These are phyloP conservation scores for Aspergillus niger DNA, from an alignment of 2,329 filamentous ascomycete genomes.

Conservation along the genomic window DNA sequence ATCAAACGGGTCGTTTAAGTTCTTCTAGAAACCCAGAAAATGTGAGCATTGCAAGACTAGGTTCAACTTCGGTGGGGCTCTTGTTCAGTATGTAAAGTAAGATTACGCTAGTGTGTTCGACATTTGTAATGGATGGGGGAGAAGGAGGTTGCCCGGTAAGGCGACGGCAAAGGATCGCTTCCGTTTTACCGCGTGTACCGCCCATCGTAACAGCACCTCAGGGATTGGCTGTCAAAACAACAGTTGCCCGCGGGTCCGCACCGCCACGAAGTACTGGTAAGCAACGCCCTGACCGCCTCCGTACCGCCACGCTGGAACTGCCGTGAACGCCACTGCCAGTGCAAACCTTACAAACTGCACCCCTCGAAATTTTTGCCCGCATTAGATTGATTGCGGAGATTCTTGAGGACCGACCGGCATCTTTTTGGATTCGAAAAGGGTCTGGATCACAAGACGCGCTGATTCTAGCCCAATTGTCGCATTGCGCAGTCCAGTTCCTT, in stretches of 20 bases:
- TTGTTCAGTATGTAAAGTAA: conserved; percentile 5
- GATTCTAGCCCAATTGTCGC: background rate
- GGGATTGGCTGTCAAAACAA: background rate
- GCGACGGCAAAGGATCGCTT: background rate
- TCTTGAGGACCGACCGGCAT: background rate
- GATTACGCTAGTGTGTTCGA: conserved; percentile 7
- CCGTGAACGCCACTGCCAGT: conserved; percentile 2
- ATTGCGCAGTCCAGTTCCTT: background rate
- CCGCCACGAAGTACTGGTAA: background rate
- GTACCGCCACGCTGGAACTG: background rate
- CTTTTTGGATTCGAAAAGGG: background rate
- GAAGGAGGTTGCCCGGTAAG: background rate
- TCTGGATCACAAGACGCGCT: background rate
- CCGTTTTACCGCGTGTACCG: conserved; percentile 13
- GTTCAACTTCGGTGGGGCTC: conserved; percentile 14
- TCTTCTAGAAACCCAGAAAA: conserved; percentile 21
- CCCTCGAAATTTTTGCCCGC: conserved; percentile 18
- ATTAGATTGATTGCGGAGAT: conserved; percentile 3
- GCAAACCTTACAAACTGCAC: conserved; percentile 29
- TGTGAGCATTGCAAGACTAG: conserved; percentile 1
- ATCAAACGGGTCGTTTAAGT: conserved; percentile 4
- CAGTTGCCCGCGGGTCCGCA: background rate
- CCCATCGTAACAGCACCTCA: conserved; percentile 7
- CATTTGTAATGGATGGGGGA: background rate
- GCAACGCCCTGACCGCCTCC: background rate